A percentile compares a stretch with the other conserved stretches of the same genome.
phyloP scores from a whole-genome alignment of 768 basidiomycete species.

The Russula abietina region DNA sequence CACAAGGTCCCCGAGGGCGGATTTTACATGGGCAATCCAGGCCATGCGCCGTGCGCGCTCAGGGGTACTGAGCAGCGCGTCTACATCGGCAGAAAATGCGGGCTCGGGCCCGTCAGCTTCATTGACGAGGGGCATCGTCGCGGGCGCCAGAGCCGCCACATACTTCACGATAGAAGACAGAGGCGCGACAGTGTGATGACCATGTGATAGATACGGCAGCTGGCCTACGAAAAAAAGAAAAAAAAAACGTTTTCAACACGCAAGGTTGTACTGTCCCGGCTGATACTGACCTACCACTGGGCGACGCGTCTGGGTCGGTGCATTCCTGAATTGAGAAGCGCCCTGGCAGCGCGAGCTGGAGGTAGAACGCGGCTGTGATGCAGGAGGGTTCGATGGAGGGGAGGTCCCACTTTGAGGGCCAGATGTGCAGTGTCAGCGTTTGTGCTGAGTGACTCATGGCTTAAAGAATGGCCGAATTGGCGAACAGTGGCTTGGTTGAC shows the following conservation, averaged over 20 bases:
- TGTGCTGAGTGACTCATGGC: constrained; percentile 27
- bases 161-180: constrained; percentile 62
- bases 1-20: constrained; percentile 62
- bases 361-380: constrained; percentile 58
- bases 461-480: no score
- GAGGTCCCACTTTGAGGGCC: constrained; percentile 61
- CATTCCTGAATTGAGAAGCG: constrained; percentile 57
- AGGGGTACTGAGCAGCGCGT: constrained; percentile 39
- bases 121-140: constrained; percentile 29
- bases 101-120: constrained; percentile 16
- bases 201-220: constrained; percentile 65
- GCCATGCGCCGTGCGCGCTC: constrained; percentile 54
- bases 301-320: constrained; percentile 64
- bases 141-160: constrained; percentile 44
- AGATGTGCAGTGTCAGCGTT: constrained; percentile 46
- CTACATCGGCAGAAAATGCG: constrained; percentile 38
- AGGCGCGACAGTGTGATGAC: constrained; percentile 43
- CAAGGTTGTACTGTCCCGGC: background rate
- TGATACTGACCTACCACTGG: constrained; percentile 51
- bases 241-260: background rate
- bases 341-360: constrained; percentile 66
- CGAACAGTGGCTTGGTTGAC: no score
- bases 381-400: constrained; percentile 64
- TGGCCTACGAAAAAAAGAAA: constrained; percentile 44
- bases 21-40: constrained; percentile 60